Evolutionary conservation across 306 rosid species (phyloP).

Genomic region (Pterocarpus macrocarpus): DNA sequence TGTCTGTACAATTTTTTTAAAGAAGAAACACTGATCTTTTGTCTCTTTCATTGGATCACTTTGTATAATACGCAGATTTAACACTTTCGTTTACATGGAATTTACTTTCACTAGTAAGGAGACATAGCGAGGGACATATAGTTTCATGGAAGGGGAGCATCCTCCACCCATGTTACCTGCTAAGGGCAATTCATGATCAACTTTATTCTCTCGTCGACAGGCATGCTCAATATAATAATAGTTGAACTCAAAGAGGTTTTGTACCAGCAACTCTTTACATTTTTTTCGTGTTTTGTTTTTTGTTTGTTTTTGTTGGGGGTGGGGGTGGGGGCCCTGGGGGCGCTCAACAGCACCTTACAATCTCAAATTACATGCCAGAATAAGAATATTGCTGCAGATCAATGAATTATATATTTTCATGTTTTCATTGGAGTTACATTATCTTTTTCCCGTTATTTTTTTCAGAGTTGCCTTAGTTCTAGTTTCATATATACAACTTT

Average conservation of each 20-base stretch:
- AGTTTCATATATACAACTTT: neutral
- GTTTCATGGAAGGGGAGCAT: slow-evolving; percentile 3
- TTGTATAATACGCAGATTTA: neutral
- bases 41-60: slow-evolving; percentile 16
- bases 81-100: neutral
- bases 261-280: too few species aligned
- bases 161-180: neutral
- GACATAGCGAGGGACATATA: neutral
- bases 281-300: too few species aligned
- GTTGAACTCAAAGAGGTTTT: too few species aligned
- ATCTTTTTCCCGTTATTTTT: too few species aligned
- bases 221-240: neutral
- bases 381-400: too few species aligned
- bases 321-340: too few species aligned
- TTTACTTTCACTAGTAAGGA: neutral
- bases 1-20: neutral
- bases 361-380: too few species aligned
- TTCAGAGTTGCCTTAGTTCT: neutral
- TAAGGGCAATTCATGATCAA: neutral
- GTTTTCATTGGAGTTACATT: too few species aligned
- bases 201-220: neutral
- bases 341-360: too few species aligned
- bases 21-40: neutral
- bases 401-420: too few species aligned
- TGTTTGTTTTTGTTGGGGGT: too few species aligned